phyloP scores from a whole-genome alignment of 352 stramenopile genomes.

The Phytophthora sp. region DNA sequence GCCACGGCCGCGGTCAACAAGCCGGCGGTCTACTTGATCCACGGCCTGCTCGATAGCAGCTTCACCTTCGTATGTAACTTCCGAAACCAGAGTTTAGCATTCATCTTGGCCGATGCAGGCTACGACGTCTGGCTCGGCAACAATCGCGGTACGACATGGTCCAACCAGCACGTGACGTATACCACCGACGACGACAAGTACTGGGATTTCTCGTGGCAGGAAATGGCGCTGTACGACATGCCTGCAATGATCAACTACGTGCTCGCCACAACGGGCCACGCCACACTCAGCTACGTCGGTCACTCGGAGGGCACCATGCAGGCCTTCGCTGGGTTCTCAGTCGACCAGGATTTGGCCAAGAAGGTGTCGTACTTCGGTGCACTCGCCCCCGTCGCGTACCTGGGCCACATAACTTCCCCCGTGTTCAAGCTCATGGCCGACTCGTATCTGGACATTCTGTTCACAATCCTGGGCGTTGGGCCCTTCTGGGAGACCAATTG shows the following conservation, averaged over 20 bases:
- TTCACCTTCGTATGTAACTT: constrained; percentile 71
- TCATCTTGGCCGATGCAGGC: constrained; percentile 58
- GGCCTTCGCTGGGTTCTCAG: constrained; percentile 62
- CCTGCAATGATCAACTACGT: constrained; percentile 73
- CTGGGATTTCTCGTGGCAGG: constrained; percentile 67
- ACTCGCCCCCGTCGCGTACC: constrained; percentile 54
- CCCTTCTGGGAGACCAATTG: constrained; percentile 55
- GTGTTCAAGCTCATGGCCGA: constrained; percentile 52
- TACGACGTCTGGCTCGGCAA: constrained; percentile 79
- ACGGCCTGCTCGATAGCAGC: constrained; percentile 66
- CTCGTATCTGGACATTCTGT: constrained; percentile 52
- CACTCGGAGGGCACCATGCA: constrained; percentile 74
- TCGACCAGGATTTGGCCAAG: constrained; percentile 63
- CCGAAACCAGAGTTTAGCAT: constrained; percentile 64
- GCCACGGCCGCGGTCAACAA: constrained; percentile 42
- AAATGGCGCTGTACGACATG: constrained; percentile 72
- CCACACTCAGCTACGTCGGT: constrained; percentile 63
- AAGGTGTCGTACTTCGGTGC: constrained; percentile 69
- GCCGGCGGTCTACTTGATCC: constrained; percentile 63
- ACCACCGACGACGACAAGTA: constrained; percentile 50
- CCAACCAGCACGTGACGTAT: constrained; percentile 57
- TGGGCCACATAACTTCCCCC: constrained; percentile 48
- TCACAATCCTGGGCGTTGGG: constrained; percentile 48
- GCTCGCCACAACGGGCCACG: constrained; percentile 36
- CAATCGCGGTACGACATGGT: constrained; percentile 75